These are phyloP conservation scores for Phragmites australis DNA, from an alignment of 176 grass and related monocot species.

Conservation along the genomic window DNA sequence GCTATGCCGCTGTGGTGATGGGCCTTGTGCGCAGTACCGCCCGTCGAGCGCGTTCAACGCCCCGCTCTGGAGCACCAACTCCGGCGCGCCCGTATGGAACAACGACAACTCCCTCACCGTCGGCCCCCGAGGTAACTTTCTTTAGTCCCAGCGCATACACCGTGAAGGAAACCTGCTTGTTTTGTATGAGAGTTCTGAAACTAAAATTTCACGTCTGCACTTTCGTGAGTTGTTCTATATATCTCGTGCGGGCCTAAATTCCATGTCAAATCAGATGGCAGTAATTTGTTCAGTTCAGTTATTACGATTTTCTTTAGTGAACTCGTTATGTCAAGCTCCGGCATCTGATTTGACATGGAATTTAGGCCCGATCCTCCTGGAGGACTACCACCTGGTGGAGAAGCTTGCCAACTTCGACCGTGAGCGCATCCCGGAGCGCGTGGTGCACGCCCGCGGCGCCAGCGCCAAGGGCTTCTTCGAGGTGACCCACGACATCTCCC, in stretches of 20 bases:
- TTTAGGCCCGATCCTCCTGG: slow-evolving; percentile 91
- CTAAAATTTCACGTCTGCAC: too few species aligned
- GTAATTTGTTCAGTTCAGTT: too few species aligned
- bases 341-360: too few species aligned
- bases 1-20: background rate
- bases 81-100: slow-evolving; percentile 98
- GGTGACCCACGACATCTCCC: slow-evolving; percentile 91
- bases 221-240: too few species aligned
- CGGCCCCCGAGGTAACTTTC: slow-evolving; percentile 63
- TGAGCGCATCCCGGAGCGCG: slow-evolving; percentile 89
- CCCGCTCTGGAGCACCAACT: slow-evolving; percentile 88
- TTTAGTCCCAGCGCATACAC: too few species aligned
- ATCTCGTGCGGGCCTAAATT: too few species aligned
- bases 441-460: slow-evolving; percentile 89
- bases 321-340: too few species aligned
- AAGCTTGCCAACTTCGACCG: slow-evolving; percentile 96
- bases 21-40: slow-evolving; percentile 53
- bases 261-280: too few species aligned
- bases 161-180: too few species aligned
- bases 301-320: too few species aligned
- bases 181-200: too few species aligned
- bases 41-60: slow-evolving; percentile 76
- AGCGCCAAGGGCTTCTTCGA: slow-evolving; percentile 99
- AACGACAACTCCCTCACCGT: slow-evolving; percentile 86
- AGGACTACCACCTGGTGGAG: slow-evolving; percentile 97